phyloP scores from a whole-genome alignment of 805 yeast genomes.

The Torulaspora maleeae region DNA sequence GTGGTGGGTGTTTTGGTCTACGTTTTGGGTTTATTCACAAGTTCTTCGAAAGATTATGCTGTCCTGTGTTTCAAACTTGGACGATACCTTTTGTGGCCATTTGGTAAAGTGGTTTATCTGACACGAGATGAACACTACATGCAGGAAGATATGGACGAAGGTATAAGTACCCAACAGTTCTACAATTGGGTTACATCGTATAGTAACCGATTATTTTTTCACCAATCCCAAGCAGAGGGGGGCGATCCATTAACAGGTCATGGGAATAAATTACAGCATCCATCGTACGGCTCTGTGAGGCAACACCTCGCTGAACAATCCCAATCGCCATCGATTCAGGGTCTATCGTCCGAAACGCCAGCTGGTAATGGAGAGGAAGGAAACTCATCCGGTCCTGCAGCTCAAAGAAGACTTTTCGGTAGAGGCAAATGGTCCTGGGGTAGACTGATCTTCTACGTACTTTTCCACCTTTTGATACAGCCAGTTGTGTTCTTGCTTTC shows the following conservation, averaged over 20 bases:
- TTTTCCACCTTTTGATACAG: slow-evolving; percentile 62
- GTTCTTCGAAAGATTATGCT: slow-evolving; percentile 58
- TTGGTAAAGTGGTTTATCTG: slow-evolving; percentile 82
- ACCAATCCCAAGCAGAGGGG: slow-evolving; percentile 26
- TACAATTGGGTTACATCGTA: slow-evolving; percentile 79
- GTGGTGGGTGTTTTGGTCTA: slow-evolving; percentile 42
- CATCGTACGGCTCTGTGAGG: slow-evolving; percentile 29
- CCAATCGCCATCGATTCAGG: slow-evolving; percentile 7
- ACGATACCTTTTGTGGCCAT: slow-evolving; percentile 72
- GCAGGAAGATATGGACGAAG: slow-evolving; percentile 84
- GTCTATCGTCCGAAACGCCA: neutral
- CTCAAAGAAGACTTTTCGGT: slow-evolving; percentile 67
- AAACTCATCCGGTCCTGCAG: slow-evolving; percentile 7
- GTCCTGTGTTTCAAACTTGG: slow-evolving; percentile 58
- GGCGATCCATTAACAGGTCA: slow-evolving; percentile 10
- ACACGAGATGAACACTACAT: slow-evolving; percentile 74
- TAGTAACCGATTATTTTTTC: slow-evolving; percentile 72
- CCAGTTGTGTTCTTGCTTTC: slow-evolving; percentile 60
- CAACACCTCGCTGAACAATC: slow-evolving; percentile 24
- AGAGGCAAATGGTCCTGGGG: slow-evolving; percentile 90
- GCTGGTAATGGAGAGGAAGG: neutral
- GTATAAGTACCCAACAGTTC: slow-evolving; percentile 78
- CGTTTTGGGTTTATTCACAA: slow-evolving; percentile 41
- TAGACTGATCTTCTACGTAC: slow-evolving; percentile 66
- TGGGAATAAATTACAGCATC: slow-evolving; percentile 15